Evolutionary conservation across 2,329 filamentous ascomycete genomes (phyloP).

Genomic region (Arachnomyces sp.): DNA sequence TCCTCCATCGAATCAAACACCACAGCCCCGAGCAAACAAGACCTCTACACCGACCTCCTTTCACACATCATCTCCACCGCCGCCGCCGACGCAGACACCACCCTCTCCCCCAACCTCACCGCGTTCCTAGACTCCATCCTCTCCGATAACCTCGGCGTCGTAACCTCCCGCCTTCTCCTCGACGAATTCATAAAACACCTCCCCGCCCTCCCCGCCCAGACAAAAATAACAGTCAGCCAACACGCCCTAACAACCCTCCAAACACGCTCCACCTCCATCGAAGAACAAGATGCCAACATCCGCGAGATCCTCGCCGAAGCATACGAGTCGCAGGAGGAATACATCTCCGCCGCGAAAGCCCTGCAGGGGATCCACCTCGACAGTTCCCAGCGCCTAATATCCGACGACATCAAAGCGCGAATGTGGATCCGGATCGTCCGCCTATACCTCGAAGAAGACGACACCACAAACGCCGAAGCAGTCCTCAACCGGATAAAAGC

Average conservation of each 20-base stretch:
- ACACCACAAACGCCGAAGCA: slow-evolving; percentile 72
- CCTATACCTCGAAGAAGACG: slow-evolving; percentile 88
- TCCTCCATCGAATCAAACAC: slow-evolving; percentile 42
- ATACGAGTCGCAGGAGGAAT: slow-evolving; percentile 76
- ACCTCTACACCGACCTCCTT: slow-evolving; percentile 52
- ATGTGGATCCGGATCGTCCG: slow-evolving; percentile 93
- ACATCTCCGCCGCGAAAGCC: slow-evolving; percentile 63
- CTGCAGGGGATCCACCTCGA: slow-evolving; percentile 83
- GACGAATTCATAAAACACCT: slow-evolving; percentile 59
- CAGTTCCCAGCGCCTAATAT: slow-evolving; percentile 74
- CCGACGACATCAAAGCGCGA: slow-evolving; percentile 69
- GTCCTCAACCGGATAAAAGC: slow-evolving; percentile 96
- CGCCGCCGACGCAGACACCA: slow-evolving; percentile 28
- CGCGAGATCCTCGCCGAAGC: slow-evolving; percentile 75
- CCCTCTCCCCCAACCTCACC: slow-evolving; percentile 54
- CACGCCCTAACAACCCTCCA: slow-evolving; percentile 61
- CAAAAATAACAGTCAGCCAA: slow-evolving; percentile 67
- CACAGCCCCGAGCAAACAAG: slow-evolving; percentile 42
- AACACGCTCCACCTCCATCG: slow-evolving; percentile 62
- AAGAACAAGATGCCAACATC: slow-evolving; percentile 74
- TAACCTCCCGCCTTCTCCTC: slow-evolving; percentile 65
- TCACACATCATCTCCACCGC: slow-evolving; percentile 44
- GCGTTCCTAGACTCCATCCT: slow-evolving; percentile 63
- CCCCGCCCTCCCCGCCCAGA: slow-evolving; percentile 44
- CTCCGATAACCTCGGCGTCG: slow-evolving; percentile 61